These are phyloP conservation scores for Marasmius sp. DNA, from an alignment of 1,284 basidiomycete genomes.

Conservation along the genomic window DNA sequence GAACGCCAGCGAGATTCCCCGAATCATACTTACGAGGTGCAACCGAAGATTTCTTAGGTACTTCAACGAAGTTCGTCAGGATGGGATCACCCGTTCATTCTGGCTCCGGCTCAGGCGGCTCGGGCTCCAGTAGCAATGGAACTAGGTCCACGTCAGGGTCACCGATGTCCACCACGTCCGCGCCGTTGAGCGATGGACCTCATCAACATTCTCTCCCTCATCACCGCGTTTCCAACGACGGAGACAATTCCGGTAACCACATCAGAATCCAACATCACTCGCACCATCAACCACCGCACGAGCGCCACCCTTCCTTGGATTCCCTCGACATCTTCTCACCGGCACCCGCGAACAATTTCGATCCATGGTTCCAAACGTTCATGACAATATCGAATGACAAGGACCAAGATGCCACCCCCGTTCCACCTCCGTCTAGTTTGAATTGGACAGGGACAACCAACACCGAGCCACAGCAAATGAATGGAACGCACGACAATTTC, in stretches of 20 bases:
- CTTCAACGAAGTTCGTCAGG: slow-evolving; percentile 22
- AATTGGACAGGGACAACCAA: too few species aligned
- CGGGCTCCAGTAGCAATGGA: not conserved
- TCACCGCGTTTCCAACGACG: not conserved
- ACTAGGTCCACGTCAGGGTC: not conserved
- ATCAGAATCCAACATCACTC: not conserved
- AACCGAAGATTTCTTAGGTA: slow-evolving; percentile 20
- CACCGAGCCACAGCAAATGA: not conserved
- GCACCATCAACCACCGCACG: not conserved
- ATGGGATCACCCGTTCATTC: slow-evolving; percentile 8
- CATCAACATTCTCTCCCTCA: not conserved
- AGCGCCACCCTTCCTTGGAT: not conserved
- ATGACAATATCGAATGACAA: not conserved
- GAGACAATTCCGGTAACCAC: not conserved
- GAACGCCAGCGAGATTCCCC: slow-evolving; percentile 12
- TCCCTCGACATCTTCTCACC: not conserved
- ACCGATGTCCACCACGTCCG: not conserved
- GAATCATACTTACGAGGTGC: slow-evolving; percentile 20
- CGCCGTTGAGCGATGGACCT: not conserved
- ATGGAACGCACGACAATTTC: not conserved
- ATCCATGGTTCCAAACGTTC: slow-evolving; percentile 1
- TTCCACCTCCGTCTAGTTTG: not conserved
- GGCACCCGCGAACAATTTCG: not conserved
- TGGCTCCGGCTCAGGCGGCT: not conserved
- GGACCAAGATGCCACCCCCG: not conserved